Evolutionary conservation across 805 yeast species (phyloP), one percentile per base, ranked within the genome.

Genomic region (Candida succiphila): DNA sequence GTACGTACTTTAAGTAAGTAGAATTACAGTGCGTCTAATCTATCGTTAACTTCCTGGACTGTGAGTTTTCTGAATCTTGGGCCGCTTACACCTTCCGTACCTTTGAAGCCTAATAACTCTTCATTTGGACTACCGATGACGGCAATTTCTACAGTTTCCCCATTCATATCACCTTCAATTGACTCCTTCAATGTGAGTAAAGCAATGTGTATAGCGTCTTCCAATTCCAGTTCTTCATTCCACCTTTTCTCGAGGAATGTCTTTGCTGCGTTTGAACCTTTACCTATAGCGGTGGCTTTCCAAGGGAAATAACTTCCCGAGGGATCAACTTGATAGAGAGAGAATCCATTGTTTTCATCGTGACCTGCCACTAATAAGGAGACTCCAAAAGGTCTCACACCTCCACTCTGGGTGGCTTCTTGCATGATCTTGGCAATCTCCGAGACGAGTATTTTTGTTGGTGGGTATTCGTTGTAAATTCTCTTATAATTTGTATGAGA

Each of bases 271-370:
- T 77, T 76, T 4, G 96, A 78, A 18, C 96, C 94, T 54, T 87
- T 88, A 43, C 99, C 99, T 48, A 92, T 92, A 17, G 98, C 97
- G 4, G 98, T 89, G 25, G 98, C 98, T 61, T 89, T 92, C 99
- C 99, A 92, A 8, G 99, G 97, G 70, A 85, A 92, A 58, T 81
- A 92, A 27, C 96, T 78, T 8, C 99, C 99, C 4, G 95, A 82
- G 4, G 99, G 99, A 62, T 92, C 99, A 31, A 92, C 94, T 61
- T 92, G 99, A 58, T 92, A 92, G 39, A 92, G 67, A 53, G 83
- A 83, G 58, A 73, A 88, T 20, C 77, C 77, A 32, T 51, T 58
- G 25, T 52, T 49, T 25, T 80, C 86, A 54, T 92, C 97, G 54
- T 85, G 73, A 17, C 98, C 98, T 8, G 96, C 99, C 15, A 92